Conservation (phyloP, 2,329 filamentous ascomycete species). For the Sclerotinia trifoliorum region DNA sequence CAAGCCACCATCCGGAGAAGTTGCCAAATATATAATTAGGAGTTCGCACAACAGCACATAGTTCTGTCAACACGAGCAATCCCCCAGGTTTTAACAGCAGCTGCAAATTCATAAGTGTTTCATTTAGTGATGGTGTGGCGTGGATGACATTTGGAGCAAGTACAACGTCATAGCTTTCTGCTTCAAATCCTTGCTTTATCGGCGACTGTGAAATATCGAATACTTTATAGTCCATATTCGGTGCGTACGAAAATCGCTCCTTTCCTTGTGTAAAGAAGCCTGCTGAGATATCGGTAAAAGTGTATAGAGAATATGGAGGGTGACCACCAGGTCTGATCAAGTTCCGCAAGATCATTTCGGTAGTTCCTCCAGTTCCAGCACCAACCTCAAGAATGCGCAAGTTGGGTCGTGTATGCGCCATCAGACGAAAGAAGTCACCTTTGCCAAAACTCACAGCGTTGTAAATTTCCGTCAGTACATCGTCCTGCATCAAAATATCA, state of each 20-base stretch:
- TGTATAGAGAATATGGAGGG: slow-evolving; percentile 25
- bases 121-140: slow-evolving; percentile 28
- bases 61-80: slow-evolving; percentile 27
- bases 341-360: neutral
- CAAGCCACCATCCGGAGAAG: slow-evolving; percentile 30
- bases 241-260: slow-evolving; percentile 21
- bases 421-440: neutral
- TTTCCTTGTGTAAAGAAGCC: slow-evolving; percentile 38
- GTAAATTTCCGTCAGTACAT: neutral
- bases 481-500: slow-evolving; percentile 5
- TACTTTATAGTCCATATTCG: slow-evolving; percentile 29
- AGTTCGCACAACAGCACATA: slow-evolving; percentile 13
- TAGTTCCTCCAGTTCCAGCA: slow-evolving; percentile 20
- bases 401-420: slow-evolving; percentile 28
- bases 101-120: slow-evolving; percentile 27
- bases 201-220: slow-evolving; percentile 41
- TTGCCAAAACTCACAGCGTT: neutral
- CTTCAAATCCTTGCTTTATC: slow-evolving; percentile 40
- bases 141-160: slow-evolving; percentile 34
- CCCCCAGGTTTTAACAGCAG: slow-evolving; percentile 29
- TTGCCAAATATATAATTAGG: slow-evolving; percentile 3
- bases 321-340: neutral
- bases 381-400: slow-evolving; percentile 39
- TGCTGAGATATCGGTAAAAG: slow-evolving; percentile 35
- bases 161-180: slow-evolving; percentile 34